phyloP scores from a whole-genome alignment of 805 yeast species.

The Jamesozyma spencerorum region DNA sequence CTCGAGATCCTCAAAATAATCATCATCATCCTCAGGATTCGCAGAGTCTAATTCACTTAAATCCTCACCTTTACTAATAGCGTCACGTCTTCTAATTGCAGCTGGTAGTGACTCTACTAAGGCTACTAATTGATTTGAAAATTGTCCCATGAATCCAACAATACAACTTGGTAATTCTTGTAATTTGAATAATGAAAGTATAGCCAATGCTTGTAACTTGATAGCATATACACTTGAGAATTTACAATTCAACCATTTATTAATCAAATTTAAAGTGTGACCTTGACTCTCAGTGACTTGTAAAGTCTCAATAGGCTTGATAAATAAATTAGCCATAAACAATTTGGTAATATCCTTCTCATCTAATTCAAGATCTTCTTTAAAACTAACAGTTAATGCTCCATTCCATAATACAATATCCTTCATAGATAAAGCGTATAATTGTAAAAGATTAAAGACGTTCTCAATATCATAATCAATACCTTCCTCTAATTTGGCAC shows the following conservation, averaged over 20 bases:
- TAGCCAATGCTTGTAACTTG: slow-evolving; percentile 62
- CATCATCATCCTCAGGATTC: slow-evolving; percentile 35
- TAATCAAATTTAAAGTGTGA: slow-evolving; percentile 42
- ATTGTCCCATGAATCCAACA: slow-evolving; percentile 34
- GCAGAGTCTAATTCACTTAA: slow-evolving; percentile 17
- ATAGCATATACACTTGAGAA: slow-evolving; percentile 67
- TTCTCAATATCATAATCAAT: slow-evolving; percentile 34
- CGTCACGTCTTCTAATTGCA: slow-evolving; percentile 61
- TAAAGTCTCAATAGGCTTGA: slow-evolving; percentile 51
- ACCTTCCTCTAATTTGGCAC: slow-evolving; percentile 24
- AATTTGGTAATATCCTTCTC: slow-evolving; percentile 47
- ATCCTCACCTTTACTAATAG: slow-evolving; percentile 44
- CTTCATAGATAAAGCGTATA: slow-evolving; percentile 26
- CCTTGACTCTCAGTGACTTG: slow-evolving; percentile 39
- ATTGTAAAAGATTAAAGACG: slow-evolving; percentile 28
- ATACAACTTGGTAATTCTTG: slow-evolving; percentile 34
- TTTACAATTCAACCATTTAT: slow-evolving; percentile 52
- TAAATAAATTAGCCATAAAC: slow-evolving; percentile 51
- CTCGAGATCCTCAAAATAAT: slow-evolving; percentile 51
- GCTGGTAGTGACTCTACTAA: slow-evolving; percentile 56
- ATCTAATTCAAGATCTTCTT: slow-evolving; percentile 30
- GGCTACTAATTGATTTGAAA: slow-evolving; percentile 43
- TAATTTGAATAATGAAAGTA: slow-evolving; percentile 41
- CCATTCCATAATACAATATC: slow-evolving; percentile 25
- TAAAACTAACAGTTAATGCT: slow-evolving; percentile 19